These are phyloP conservation scores for Parmelia sp. DNA, from an alignment of 495 filamentous ascomycete genomes.

Conservation along the genomic window DNA sequence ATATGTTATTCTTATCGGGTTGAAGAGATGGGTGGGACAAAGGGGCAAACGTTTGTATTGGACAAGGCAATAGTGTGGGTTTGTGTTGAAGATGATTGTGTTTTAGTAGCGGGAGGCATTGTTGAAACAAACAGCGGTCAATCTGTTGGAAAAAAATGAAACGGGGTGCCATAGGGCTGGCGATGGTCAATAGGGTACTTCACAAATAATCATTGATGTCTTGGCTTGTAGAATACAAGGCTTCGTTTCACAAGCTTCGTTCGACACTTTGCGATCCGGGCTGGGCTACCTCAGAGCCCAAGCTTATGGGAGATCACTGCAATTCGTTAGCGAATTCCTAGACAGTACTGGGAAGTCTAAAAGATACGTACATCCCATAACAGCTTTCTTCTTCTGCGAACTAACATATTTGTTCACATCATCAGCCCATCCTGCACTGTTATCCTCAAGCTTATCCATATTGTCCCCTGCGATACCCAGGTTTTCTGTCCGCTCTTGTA, in stretches of 20 bases:
- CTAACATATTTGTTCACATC: slow-evolving; percentile 81
- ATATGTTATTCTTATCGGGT: neutral
- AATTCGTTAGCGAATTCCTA: slow-evolving; percentile 6
- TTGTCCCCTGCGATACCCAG: slow-evolving; percentile 74
- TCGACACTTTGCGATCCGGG: neutral
- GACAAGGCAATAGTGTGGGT: neutral
- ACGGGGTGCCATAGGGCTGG: no score
- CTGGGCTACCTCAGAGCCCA: slow-evolving; percentile 19
- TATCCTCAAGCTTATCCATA: slow-evolving; percentile 73
- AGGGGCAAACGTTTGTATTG: neutral
- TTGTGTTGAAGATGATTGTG: neutral
- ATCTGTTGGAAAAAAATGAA: no score
- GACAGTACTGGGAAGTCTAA: neutral
- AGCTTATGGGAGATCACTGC: slow-evolving; percentile 25
- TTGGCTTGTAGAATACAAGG: neutral
- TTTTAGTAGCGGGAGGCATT: neutral
- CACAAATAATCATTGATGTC: neutral
- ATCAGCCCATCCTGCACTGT: slow-evolving; percentile 71
- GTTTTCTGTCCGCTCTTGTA: slow-evolving; percentile 86
- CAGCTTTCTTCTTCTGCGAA: slow-evolving; percentile 74
- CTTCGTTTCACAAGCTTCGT: neutral
- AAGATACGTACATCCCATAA: slow-evolving; percentile 54
- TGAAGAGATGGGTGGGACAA: neutral
- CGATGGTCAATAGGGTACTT: no score
- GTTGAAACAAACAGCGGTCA: neutral